These are phyloP conservation scores for Canavalia gladiata DNA, from an alignment of 306 rosid genomes.

Conservation along the genomic window DNA sequence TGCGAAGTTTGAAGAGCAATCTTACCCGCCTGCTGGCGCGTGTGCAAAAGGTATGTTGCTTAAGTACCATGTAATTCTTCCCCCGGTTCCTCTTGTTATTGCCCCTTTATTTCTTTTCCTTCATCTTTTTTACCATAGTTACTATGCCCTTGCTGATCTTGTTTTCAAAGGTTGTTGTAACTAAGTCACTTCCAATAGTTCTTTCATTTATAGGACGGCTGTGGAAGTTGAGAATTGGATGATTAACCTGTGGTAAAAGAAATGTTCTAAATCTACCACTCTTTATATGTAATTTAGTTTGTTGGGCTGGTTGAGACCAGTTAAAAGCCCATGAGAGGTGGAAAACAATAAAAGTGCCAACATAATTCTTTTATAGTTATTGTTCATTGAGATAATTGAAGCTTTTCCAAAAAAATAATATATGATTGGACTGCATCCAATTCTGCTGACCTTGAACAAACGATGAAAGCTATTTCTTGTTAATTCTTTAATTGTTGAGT, in stretches of 20 bases:
- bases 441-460: neutral
- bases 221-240: constrained; percentile 32
- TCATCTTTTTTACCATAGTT: neutral
- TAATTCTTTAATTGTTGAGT: neutral
- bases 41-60: constrained; percentile 82
- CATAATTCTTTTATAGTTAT: neutral
- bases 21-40: constrained; percentile 93
- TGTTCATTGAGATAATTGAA: constrained; percentile 29
- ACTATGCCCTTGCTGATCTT: constrained; percentile 2
- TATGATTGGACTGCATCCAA: constrained; percentile 18
- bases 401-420: constrained; percentile 9
- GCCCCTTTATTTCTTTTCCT: constrained; percentile 15
- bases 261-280: neutral
- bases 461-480: constrained; percentile 7
- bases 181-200: constrained; percentile 4
- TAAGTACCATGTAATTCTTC: constrained; percentile 1
- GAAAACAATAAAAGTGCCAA: neutral
- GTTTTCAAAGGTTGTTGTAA: neutral
- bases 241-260: neutral
- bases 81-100: neutral
- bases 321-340: neutral
- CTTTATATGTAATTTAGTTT: constrained; percentile 16
- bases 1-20: constrained; percentile 93
- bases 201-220: neutral
- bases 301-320: neutral